A percentile compares a stretch with the other conserved stretches of the same genome.
Conservation (phyloP, 352 stramenopile species). For the Phytophthora boehmeriae region DNA sequence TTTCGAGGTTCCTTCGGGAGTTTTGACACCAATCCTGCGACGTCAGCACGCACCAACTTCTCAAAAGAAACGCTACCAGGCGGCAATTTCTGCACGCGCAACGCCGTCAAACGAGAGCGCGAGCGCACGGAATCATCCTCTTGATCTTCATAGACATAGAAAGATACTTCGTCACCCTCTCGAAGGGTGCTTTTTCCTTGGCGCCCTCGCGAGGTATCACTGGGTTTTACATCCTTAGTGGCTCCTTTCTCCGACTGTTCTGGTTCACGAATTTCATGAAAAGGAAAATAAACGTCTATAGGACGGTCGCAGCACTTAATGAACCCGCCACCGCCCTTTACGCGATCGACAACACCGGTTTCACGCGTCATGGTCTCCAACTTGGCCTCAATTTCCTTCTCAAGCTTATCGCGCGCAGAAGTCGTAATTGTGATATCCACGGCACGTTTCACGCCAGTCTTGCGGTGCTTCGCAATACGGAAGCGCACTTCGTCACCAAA, state of each 20-base stretch:
- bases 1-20: conserved; percentile 71
- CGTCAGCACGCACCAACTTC: conserved; percentile 54
- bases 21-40: conserved; percentile 68
- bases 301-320: conserved; percentile 73
- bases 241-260: conserved; percentile 21
- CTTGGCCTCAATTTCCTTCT: conserved; percentile 75
- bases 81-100: conserved; percentile 72
- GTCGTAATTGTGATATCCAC: conserved; percentile 65
- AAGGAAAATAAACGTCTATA: conserved; percentile 76
- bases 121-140: conserved; percentile 47
- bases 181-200: conserved; percentile 38
- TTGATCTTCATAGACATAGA: conserved; percentile 77
- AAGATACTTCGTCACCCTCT: conserved; percentile 79
- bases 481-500: conserved; percentile 80
- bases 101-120: conserved; percentile 52
- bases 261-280: conserved; percentile 64
- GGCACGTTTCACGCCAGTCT: conserved; percentile 64
- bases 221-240: conserved; percentile 19
- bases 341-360: conserved; percentile 56
- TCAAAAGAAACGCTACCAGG: conserved; percentile 70
- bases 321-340: conserved; percentile 72
- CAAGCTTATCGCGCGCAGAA: conserved; percentile 65
- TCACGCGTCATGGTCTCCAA: conserved; percentile 61
- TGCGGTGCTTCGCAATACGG: conserved; percentile 73
- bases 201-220: conserved; percentile 13